Evolutionary conservation across 2,329 filamentous ascomycete genomes (phyloP).

Genomic region (Coniochaeta sp.): DNA sequence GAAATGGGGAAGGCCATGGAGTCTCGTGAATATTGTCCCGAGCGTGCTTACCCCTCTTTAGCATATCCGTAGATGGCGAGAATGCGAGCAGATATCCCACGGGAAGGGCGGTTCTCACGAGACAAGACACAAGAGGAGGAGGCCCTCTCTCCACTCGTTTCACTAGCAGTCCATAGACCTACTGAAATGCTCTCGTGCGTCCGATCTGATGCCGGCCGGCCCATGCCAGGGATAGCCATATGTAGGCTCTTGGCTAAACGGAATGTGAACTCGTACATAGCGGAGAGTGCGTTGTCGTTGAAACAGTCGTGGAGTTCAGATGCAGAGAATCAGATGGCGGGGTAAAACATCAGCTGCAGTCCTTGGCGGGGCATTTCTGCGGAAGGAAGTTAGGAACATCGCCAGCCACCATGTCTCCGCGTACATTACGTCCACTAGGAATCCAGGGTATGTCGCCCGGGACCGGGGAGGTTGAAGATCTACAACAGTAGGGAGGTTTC

Average conservation of each 20-base stretch:
- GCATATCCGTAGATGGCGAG: not conserved
- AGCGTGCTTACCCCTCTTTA: not conserved
- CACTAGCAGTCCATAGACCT: not conserved
- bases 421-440: not conserved
- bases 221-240: not conserved
- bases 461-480: not conserved
- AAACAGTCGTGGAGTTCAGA: not conserved
- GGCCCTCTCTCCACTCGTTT: not conserved
- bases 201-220: not conserved
- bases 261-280: not conserved
- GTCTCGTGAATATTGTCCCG: not conserved
- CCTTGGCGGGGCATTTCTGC: not conserved
- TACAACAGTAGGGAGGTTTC: not conserved
- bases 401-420: not conserved
- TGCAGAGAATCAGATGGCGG: not conserved
- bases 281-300: not conserved
- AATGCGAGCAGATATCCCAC: not conserved
- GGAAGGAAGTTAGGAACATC: not conserved
- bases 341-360: not conserved
- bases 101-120: not conserved
- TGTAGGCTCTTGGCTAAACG: not conserved
- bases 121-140: not conserved
- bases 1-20: not conserved
- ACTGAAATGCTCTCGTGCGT: not conserved
- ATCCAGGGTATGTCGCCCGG: not conserved